Evolutionary conservation across 164 flowering plant species (phyloP), one percentile per base, ranked within the genome.

Genomic region (Vitis amurensis): DNA sequence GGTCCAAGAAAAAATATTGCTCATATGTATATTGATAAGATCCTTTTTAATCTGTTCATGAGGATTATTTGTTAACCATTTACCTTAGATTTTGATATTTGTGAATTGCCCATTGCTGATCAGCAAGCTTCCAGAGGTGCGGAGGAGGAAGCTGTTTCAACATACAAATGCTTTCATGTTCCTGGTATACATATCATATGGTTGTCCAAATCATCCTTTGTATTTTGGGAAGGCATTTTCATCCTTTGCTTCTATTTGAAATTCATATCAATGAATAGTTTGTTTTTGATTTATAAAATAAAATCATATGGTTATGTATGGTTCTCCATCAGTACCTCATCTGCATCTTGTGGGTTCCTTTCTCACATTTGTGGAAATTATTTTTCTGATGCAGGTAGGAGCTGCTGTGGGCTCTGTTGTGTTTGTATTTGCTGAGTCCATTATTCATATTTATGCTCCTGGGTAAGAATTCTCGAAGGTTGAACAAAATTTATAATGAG

Each of bases 81-180:
- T 17, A 11, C 29, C 19, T 10, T 1, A 57, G n/a, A 23, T 57
- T 55, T 23, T 57, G 60, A 57, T 57, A 57, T 19, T 63, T 29
- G 16, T 67, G 63, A 63, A 53, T 49, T 3, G 27, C 37, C 67
- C 66, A 19, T 67, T 14, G 59, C 58, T 72, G 60, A 14, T 57
- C 79, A 79, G 82, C 70, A 79, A 79, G 52, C 82, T 65, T 51
- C 48, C 82, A 48, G 51, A 70, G 64, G 74, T 75, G 56, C 71
- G 74, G 2, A 55, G 64, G 61, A 75, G 68, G 72, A 66, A 67
- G 50, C 67, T 79, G 56, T 64, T 79, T 63, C 71, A 59, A 73
- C 56, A 70, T 68, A 68, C 76, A 67, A 47, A 31, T 51, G 55
- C 61, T 59, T 55, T 69, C 16, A 55, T 74, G 73, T 47, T 74